These are phyloP conservation scores for Alternaria ventricosa DNA, from an alignment of 2,329 filamentous ascomycete genomes.

Conservation along the genomic window DNA sequence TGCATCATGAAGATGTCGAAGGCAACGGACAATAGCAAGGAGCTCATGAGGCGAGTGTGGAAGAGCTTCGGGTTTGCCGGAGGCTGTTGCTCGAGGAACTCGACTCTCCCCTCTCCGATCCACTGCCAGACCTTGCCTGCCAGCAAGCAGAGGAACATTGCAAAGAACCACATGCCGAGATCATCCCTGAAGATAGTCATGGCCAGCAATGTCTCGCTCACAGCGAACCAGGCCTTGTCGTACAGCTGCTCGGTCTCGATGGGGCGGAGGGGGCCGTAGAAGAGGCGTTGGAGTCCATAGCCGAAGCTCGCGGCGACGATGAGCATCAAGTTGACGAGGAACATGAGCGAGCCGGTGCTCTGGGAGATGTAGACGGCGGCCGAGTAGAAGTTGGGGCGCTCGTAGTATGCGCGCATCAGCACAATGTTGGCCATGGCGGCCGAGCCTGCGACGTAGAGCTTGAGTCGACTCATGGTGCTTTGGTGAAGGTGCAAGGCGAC, in stretches of 20 bases:
- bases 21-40: slow-evolving; percentile 76
- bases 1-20: slow-evolving; percentile 82
- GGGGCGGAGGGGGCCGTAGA: slow-evolving; percentile 87
- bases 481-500: slow-evolving; percentile 9
- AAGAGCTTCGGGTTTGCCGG: slow-evolving; percentile 87
- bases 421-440: slow-evolving; percentile 83
- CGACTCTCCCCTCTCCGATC: slow-evolving; percentile 94
- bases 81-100: slow-evolving; percentile 93
- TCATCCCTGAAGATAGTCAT: slow-evolving; percentile 99
- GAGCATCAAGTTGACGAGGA: slow-evolving; percentile 88
- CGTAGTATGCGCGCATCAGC: slow-evolving; percentile 87
- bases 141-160: slow-evolving; percentile 93
- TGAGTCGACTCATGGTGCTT: slow-evolving; percentile 41
- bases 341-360: slow-evolving; percentile 94
- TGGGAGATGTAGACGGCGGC: slow-evolving; percentile 96
- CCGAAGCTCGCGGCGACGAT: slow-evolving; percentile 81
- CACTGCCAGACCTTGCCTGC: slow-evolving; percentile 98
- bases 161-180: slow-evolving; percentile 89
- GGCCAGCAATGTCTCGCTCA: slow-evolving; percentile 93
- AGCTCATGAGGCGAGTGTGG: slow-evolving; percentile 80
- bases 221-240: slow-evolving; percentile 97
- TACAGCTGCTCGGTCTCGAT: slow-evolving; percentile 97
- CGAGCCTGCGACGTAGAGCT: slow-evolving; percentile 61
- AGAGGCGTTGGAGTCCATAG: slow-evolving; percentile 85
- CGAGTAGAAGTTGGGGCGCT: slow-evolving; percentile 97